Base-by-base conservation (phyloP, 768 basidiomycete genomes). In the Boletus huronensis region DNA sequence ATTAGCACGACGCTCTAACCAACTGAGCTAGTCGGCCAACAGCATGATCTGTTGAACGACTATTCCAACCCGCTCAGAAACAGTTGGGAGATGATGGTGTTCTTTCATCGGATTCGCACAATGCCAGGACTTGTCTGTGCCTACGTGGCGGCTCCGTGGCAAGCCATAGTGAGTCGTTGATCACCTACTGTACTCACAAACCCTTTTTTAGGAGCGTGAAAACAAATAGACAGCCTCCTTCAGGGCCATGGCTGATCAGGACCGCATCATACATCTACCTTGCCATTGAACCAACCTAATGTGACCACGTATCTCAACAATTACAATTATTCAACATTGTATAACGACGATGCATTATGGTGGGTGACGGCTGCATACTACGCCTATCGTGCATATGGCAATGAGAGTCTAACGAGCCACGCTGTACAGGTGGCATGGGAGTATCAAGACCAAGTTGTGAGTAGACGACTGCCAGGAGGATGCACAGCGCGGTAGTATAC, bases 291-390 rank as follows among this genome's bases (percentile, higher is more conserved):
- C 35, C 50, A 60, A 50, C 48, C 14, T 6, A 9, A 40, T 1
- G 58, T 58, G 23, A 52, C 50, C 21, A 38, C 42, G 5, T 57
- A 57, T 14, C 40, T 61, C 2, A 53, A 60, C 21, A 56, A 57
- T 26, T 10, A 41, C 16, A 34, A 52, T 23, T 57, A 58, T 19
- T 57, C 54, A n/a, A 51, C 49, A n/a, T 4, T 40, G 25, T 52
- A 55, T 40, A 53, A 59, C 17, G 59, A 60, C 32, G 58, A 60
- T 21, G 79, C 58, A 17, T 31, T 56, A 55, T 82, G 80, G 80
- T 82, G 81, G 81, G 81, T 78, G 3, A 75, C 73, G 53, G 75
- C 79, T n/a, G 77, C 79, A 1, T 61, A 77, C 39, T 79, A 81
- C 48, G 79, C 73, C 7, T 76, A 78, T 58, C 72, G 77, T 50